These are phyloP conservation scores for Xylariaceae sp. DNA, from an alignment of 2,329 filamentous ascomycete species.

Conservation along the genomic window DNA sequence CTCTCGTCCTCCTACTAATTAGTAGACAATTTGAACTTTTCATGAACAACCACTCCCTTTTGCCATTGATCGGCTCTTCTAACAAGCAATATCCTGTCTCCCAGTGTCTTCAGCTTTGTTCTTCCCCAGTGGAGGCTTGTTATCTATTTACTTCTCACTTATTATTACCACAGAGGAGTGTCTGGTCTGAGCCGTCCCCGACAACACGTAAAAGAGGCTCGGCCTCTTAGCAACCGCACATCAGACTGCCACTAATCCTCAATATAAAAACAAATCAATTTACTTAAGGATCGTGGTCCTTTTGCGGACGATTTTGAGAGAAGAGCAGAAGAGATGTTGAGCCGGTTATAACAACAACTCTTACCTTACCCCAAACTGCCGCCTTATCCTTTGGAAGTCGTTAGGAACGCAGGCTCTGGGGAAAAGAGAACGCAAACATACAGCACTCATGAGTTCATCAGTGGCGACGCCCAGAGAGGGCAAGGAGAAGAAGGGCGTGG, in stretches of 20 bases:
- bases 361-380: not conserved
- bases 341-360: slow-evolving; percentile 15
- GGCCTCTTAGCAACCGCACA: not conserved
- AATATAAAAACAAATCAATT: not conserved
- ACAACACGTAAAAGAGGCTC: not conserved
- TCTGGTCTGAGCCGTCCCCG: not conserved
- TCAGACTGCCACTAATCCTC: not conserved
- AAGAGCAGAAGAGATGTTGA: slow-evolving; percentile 15
- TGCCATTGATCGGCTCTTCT: not conserved
- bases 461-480: slow-evolving; percentile 37
- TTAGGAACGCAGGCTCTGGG: not conserved
- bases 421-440: not conserved
- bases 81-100: not conserved
- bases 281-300: not conserved
- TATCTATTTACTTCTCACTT: not conserved
- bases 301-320: not conserved
- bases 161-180: not conserved
- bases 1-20: too few species aligned
- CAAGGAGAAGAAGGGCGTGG: slow-evolving; percentile 53
- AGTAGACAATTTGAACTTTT: too few species aligned
- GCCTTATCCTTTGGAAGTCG: slow-evolving; percentile 1
- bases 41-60: not conserved
- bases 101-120: too few species aligned
- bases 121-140: not conserved
- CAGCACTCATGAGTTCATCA: slow-evolving; percentile 36